Evolutionary conservation across 208 protist genomes (phyloP), one percentile per base, ranked within the genome.

Genomic region (Acanthamoeba healyi): DNA sequence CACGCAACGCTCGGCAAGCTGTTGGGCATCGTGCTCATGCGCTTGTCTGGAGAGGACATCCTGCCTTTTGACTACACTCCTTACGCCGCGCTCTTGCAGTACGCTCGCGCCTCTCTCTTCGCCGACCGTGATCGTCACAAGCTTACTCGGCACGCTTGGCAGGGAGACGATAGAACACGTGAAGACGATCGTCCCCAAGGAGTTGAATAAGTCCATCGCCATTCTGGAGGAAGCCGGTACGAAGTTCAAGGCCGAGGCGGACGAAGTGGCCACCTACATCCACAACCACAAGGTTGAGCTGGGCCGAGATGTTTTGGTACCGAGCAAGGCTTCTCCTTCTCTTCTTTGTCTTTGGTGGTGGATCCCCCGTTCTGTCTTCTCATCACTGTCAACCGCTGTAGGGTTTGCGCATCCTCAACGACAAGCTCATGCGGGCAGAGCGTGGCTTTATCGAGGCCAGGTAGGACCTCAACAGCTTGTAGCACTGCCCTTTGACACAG

Each of bases 401-500:
- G 77, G 77, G 32, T 14, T 44, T 86, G 40, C 77, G 77, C 46
- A 61, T 86, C 29, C 14, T 91, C 44, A 91, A 91, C 36, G 84
- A 91, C 58, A 63, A 49, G 84, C 58, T 91, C 24, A 91, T 91
- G 49, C 49, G 49, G 14, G 84, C 84, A 36, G 84, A 91, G 84
- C 29, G 84, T 10, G 84, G 56, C 19, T 91, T 91, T 32, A 91
- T 91, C 34, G 77, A 86, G 44, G 77, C 77, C 29, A 86, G 26
- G 77, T 86, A 82, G 26, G 5, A n/a, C n/a, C n/a, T n/a, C n/a
- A n/a, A n/a, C n/a, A n/a, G n/a, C n/a, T n/a, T n/a, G n/a, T n/a
- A n/a, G n/a, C n/a, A n/a, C n/a, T n/a, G n/a, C n/a, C n/a, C n/a
- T n/a, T n/a, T n/a, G n/a, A n/a, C n/a, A n/a, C 12, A 40, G 17